Evolutionary conservation across 257 asterid genomes (phyloP).

Genomic region (Nicotiana benthamiana): DNA sequence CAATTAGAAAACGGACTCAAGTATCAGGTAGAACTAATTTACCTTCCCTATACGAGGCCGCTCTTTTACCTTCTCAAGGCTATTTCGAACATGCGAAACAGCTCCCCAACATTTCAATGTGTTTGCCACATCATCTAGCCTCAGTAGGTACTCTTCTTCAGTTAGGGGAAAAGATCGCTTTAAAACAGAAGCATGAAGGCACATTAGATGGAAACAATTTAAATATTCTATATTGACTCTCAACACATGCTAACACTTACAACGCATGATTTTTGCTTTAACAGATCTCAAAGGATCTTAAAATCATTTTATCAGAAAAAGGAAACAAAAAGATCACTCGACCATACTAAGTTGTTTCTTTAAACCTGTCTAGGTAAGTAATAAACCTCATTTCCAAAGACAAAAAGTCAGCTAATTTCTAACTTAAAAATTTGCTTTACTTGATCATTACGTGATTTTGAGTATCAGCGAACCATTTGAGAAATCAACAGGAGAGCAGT

Average conservation of each 20-base stretch:
- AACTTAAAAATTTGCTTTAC: neutral
- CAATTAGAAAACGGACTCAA: neutral
- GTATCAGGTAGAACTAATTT: neutral
- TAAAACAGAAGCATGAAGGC: constrained; percentile 17
- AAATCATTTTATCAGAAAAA: neutral
- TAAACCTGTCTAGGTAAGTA: neutral
- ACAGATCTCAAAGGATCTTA: neutral
- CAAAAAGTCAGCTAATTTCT: neutral
- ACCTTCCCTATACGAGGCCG: constrained; percentile 94
- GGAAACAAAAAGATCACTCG: neutral
- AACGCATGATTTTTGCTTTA: neutral
- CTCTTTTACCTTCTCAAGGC: constrained; percentile 73
- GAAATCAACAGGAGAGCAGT: neutral
- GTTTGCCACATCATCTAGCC: constrained; percentile 96
- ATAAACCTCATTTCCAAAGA: neutral
- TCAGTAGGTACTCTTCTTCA: constrained; percentile 86
- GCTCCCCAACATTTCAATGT: constrained; percentile 97
- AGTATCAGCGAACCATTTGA: neutral
- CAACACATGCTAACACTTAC: neutral
- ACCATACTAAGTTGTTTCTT: neutral
- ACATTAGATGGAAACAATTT: constrained; percentile 14
- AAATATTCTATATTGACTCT: neutral
- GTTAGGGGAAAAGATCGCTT: constrained; percentile 88
- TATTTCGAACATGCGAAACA: constrained; percentile 82
- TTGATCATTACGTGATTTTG: neutral